These are phyloP conservation scores for Rhododendron kiyosumense DNA, from an alignment of 148 eudicot genomes.

Conservation along the genomic window DNA sequence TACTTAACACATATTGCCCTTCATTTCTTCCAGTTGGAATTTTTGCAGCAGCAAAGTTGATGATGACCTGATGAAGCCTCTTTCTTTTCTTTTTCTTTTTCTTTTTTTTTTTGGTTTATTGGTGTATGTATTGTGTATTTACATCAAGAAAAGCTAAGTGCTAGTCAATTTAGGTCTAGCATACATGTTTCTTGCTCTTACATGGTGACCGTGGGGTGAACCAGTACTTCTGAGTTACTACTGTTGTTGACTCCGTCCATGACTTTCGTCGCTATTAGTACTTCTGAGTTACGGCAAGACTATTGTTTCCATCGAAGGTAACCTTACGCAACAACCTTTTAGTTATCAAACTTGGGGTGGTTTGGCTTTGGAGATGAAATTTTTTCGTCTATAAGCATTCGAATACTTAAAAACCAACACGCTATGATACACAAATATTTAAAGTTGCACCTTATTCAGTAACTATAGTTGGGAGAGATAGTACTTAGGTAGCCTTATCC, in stretches of 20 bases:
- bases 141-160: too few species aligned
- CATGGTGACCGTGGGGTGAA: neutral
- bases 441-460: neutral
- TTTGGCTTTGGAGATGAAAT: neutral
- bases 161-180: too few species aligned
- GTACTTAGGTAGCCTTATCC: neutral
- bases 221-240: neutral
- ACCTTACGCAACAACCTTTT: neutral
- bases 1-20: neutral
- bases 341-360: neutral
- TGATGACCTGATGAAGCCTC: neutral
- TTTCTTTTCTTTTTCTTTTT: neutral
- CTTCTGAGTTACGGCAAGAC: neutral
- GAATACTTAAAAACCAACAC: neutral
- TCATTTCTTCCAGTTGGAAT: conserved; percentile 2
- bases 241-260: neutral
- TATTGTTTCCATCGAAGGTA: neutral
- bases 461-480: neutral
- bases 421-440: neutral
- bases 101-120: too few species aligned
- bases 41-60: neutral
- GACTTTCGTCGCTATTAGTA: neutral
- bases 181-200: too few species aligned
- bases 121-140: too few species aligned
- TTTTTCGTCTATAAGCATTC: neutral